A percentile compares a stretch with the other conserved stretches of the same genome.
phyloP scores from a whole-genome alignment of 2,329 filamentous ascomycete genomes.

The Fusarium dlaminii region DNA sequence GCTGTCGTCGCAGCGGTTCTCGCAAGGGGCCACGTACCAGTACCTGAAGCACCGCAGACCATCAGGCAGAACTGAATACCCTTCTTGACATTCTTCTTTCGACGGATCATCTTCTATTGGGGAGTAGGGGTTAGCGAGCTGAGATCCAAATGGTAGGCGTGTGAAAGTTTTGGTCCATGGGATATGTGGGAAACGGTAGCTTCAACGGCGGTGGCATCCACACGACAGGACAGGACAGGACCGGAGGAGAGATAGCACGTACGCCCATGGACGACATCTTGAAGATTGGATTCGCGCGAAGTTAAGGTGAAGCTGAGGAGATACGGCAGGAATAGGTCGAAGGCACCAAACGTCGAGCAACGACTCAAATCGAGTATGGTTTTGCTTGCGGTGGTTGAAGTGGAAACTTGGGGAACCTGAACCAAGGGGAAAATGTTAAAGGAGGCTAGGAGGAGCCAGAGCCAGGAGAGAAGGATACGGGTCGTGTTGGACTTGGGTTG shows the following conservation, averaged over 20 bases:
- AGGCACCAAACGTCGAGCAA: conserved; percentile 33
- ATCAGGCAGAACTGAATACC: conserved; percentile 99
- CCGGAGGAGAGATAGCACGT: conserved; percentile 37
- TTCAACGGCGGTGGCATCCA: conserved; percentile 32
- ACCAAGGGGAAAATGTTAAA: conserved; percentile 48
- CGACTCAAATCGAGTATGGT: conserved; percentile 38
- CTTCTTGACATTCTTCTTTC: conserved; percentile 99
- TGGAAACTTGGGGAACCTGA: conserved; percentile 40
- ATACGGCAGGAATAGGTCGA: conserved; percentile 32
- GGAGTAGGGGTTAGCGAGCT: conserved; percentile 42
- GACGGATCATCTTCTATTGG: conserved; percentile 89
- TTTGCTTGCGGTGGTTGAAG: conserved; percentile 44
- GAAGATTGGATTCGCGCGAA: conserved; percentile 30
- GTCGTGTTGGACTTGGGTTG: conserved; percentile 36
- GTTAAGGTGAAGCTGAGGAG: conserved; percentile 28
- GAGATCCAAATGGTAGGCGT: conserved; percentile 21
- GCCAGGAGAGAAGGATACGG: conserved; percentile 43
- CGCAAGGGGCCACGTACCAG: conserved; percentile 70
- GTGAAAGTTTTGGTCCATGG: conserved; percentile 18
- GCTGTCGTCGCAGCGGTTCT: conserved; percentile 22
- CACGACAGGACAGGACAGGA: conserved; percentile 14
- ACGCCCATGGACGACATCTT: conserved; percentile 49
- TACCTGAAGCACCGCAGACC: conserved; percentile 99
- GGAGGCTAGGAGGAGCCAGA: conserved; percentile 40
- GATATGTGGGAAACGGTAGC: conserved; percentile 36